Evolutionary conservation across 495 filamentous ascomycete species (phyloP).

Genomic region (Penicillium ucsense): DNA sequence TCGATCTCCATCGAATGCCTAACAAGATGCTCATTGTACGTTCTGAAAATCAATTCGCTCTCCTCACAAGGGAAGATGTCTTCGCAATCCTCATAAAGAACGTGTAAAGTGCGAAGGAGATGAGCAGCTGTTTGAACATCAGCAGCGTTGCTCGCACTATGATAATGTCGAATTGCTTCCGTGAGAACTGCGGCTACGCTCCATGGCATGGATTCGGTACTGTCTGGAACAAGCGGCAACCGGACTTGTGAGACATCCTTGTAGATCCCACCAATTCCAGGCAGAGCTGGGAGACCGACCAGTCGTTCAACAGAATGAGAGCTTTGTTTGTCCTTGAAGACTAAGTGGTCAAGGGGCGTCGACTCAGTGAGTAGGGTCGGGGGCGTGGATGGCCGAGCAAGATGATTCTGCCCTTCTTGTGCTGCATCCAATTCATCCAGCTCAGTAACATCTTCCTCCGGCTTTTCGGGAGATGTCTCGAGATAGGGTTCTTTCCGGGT

Average conservation of each 20-base stretch:
- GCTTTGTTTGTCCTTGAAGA: slow-evolving; percentile 3
- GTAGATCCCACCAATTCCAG: slow-evolving; percentile 7
- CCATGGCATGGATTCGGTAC: slow-evolving; percentile 35
- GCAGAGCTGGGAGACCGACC: background rate
- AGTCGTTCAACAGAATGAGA: background rate
- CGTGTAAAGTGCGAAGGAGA: slow-evolving; percentile 35
- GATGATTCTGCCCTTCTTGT: slow-evolving; percentile 18
- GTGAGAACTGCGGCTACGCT: slow-evolving; percentile 35
- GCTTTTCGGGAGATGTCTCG: slow-evolving; percentile 16
- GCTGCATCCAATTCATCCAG: slow-evolving; percentile 17
- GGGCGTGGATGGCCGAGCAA: slow-evolving; percentile 35
- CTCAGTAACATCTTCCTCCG: slow-evolving; percentile 8
- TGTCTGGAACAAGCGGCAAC: slow-evolving; percentile 24
- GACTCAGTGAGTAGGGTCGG: slow-evolving; percentile 30
- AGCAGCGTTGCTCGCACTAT: slow-evolving; percentile 28
- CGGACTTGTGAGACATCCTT: slow-evolving; percentile 18
- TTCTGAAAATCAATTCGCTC: slow-evolving; percentile 44
- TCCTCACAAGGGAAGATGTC: slow-evolving; percentile 36
- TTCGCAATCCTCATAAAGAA: slow-evolving; percentile 31
- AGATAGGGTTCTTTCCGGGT: slow-evolving; percentile 16
- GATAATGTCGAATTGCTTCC: slow-evolving; percentile 36
- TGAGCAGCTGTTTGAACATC: slow-evolving; percentile 40
- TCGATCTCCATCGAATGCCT: slow-evolving; percentile 55
- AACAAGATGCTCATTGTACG: slow-evolving; percentile 57
- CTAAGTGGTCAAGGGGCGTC: slow-evolving; percentile 15